Base-by-base conservation (phyloP, 176 grass and related monocot genomes). In the Puya raimondii region DNA sequence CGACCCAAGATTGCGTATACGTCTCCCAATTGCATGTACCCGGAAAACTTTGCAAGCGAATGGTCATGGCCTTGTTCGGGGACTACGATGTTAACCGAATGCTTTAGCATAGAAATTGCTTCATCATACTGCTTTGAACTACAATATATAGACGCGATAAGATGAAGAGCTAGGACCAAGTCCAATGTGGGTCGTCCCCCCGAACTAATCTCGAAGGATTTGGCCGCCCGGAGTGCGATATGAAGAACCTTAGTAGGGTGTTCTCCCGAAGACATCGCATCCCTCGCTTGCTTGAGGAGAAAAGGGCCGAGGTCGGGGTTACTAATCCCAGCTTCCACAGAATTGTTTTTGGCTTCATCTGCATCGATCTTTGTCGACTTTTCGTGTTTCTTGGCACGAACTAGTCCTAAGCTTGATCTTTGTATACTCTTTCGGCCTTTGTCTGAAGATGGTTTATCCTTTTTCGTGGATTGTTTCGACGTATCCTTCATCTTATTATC, bases 21-120 rank as follows among this genome's bases (percentile, higher is more conserved):
- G 22, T 77, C 75, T 8, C 75, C 75, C 65, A 77, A 50, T 15
- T 77, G 75, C 75, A 77, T 77, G 63, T 77, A 69, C 53, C 75
- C 75, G 18, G 66, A 77, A 50, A 77, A 77, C 66, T 63, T 69
- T 9, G 75, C 65, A 11, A 77, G 75, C 10, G 65, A 51, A 50
- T 77, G 42, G 2, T 77, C 75, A 25, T 77, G 53, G 53, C 75
- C 75, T 25, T 69, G 52, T 26, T 69, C 65, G 23, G 67, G 53
- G 20, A 49, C 65, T 63, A 66, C 65, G 50, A 77, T 77, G 25
- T 63, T 53, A 17, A 77, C 49, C 20, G 75, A 77, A 27, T 50
- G 66, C 22, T 77, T 51, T 49, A 77, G 75, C 67, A 69, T 66
- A 63, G 75, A 65, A 11, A 77, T 66, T 69, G 75, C 75, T 42